A percentile compares a stretch with the other conserved stretches of the same genome.
These are phyloP conservation scores for Henckelia pumila DNA, from an alignment of 257 asterid genomes.

Conservation along the genomic window DNA sequence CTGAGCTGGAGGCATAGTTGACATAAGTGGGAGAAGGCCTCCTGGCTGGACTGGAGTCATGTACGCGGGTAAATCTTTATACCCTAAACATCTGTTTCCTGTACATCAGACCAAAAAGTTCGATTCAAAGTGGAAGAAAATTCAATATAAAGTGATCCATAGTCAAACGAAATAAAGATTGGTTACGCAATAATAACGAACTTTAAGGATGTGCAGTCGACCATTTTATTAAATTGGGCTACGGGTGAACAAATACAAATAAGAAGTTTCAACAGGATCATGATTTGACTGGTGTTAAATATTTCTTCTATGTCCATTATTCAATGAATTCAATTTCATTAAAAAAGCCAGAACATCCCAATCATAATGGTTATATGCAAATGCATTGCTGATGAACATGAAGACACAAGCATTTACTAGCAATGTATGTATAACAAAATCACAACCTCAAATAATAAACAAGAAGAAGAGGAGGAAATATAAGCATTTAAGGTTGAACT, in stretches of 20 bases:
- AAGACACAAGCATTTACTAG: not conserved
- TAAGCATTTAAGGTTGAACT: slow-evolving; percentile 30
- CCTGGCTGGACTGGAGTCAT: slow-evolving; percentile 63
- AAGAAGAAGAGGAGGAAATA: not conserved
- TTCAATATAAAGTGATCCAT: not conserved
- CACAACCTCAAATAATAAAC: not conserved
- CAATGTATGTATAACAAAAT: not conserved
- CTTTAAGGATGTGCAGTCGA: not conserved
- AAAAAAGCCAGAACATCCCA: not conserved
- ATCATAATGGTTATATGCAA: not conserved
- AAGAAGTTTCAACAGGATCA: not conserved
- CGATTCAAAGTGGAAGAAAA: not conserved
- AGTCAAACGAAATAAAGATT: not conserved
- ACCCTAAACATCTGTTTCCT: slow-evolving; percentile 79
- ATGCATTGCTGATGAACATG: not conserved
- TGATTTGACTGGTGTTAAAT: not conserved
- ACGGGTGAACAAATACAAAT: not conserved
- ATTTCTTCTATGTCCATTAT: too few relatives aligned
- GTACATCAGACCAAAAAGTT: slow-evolving; percentile 22
- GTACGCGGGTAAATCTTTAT: slow-evolving; percentile 40
- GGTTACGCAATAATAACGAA: not conserved
- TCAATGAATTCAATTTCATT: too few relatives aligned
- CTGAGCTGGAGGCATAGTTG: slow-evolving; percentile 59
- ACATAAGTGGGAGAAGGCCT: slow-evolving; percentile 42
- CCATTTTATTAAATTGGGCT: not conserved